A percentile compares a stretch with the other conserved stretches of the same genome.
These are phyloP conservation scores for Eucalyptus marginata DNA, from an alignment of 345 rosid genomes.

Conservation along the genomic window DNA sequence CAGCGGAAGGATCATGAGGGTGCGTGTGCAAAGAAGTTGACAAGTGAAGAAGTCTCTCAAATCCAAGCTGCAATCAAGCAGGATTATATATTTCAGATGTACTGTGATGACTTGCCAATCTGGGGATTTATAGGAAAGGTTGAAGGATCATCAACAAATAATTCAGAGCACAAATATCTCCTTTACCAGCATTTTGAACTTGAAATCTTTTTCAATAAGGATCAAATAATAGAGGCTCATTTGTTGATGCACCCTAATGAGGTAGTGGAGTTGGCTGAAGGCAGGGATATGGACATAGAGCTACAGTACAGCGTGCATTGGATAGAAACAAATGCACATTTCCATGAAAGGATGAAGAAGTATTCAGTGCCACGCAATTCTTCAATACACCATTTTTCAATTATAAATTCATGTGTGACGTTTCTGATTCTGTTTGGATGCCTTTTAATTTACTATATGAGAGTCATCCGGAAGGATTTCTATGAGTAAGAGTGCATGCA, in stretches of 20 bases:
- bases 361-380: conserved; percentile 59
- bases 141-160: conserved; percentile 56
- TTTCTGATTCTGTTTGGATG: conserved; percentile 78
- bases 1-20: conserved; percentile 50
- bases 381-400: conserved; percentile 84
- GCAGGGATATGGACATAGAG: conserved; percentile 68
- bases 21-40: conserved; percentile 50
- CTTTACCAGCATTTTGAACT: conserved; percentile 70
- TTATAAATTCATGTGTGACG: conserved; percentile 73
- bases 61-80: conserved; percentile 52
- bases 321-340: conserved; percentile 68
- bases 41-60: conserved; percentile 37
- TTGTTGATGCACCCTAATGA: conserved; percentile 56
- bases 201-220: conserved; percentile 64
- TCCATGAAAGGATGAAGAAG: conserved; percentile 76
- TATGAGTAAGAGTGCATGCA: conserved; percentile 42
- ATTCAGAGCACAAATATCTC: conserved; percentile 38
- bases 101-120: conserved; percentile 74
- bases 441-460: conserved; percentile 76
- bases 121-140: conserved; percentile 85
- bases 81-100: conserved; percentile 77
- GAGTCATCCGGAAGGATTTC: conserved; percentile 81
- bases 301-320: conserved; percentile 75
- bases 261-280: conserved; percentile 60
- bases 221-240: conserved; percentile 53